These are phyloP conservation scores for Dioszegia aurantiaca DNA, from an alignment of 768 basidiomycete genomes.

Conservation along the genomic window DNA sequence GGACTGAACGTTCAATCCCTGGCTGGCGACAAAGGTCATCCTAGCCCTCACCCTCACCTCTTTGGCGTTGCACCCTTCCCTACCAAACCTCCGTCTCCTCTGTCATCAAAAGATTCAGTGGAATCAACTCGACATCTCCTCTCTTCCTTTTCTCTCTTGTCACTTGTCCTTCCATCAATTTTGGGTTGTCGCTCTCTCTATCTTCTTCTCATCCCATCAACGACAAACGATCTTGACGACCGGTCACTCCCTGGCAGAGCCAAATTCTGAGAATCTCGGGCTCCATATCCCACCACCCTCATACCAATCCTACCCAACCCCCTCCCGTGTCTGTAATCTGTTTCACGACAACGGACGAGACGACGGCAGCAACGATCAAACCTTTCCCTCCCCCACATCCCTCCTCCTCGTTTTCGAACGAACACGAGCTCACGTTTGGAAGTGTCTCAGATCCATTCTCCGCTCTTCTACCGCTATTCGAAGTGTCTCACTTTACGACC, in stretches of 20 bases:
- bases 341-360: too few species aligned
- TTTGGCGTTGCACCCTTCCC: constrained; percentile 33
- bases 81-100: constrained; percentile 12
- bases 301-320: neutral
- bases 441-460: constrained; percentile 3
- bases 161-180: constrained; percentile 9
- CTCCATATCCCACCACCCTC: neutral
- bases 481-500: constrained; percentile 4
- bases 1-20: neutral
- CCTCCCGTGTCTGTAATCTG: neutral
- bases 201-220: constrained; percentile 2
- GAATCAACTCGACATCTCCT: neutral
- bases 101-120: constrained; percentile 10
- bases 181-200: neutral
- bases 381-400: neutral
- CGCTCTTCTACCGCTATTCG: neutral
- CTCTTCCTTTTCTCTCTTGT: constrained; percentile 10
- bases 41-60: constrained; percentile 8
- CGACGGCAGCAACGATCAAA: constrained; percentile 5
- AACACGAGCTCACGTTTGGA: constrained; percentile 14
- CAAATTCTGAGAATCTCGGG: neutral
- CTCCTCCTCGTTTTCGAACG: neutral
- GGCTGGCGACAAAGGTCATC: neutral
- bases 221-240: constrained; percentile 17
- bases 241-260: constrained; percentile 1